These are phyloP conservation scores for Lepidium aucheri DNA, from an alignment of 345 rosid genomes.

Conservation along the genomic window DNA sequence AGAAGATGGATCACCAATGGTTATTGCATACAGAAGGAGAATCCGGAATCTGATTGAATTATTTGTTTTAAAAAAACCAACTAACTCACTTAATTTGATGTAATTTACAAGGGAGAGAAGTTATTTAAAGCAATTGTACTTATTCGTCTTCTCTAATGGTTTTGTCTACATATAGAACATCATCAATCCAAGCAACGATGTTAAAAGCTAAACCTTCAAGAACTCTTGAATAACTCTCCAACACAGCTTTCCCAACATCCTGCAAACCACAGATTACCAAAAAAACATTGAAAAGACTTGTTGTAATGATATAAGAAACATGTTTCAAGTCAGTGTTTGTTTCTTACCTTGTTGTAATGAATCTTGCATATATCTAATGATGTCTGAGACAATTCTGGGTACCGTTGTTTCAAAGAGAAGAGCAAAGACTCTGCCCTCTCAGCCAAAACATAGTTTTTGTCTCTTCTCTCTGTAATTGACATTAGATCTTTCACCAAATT, in stretches of 20 bases:
- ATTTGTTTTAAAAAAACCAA: no score
- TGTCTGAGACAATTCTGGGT: constrained; percentile 82
- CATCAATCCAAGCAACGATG: constrained; percentile 82
- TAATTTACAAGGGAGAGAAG: background rate
- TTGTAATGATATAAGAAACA: background rate
- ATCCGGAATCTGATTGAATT: no score
- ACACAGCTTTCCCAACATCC: constrained; percentile 87
- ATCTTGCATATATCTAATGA: constrained; percentile 91
- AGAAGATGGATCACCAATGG: background rate
- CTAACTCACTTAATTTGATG: background rate
- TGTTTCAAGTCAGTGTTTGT: background rate
- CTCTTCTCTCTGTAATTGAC: constrained; percentile 48
- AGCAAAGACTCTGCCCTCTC: constrained; percentile 78
- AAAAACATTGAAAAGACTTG: background rate
- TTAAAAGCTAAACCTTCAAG: constrained; percentile 93
- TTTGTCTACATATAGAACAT: constrained; percentile 66
- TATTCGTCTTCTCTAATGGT: constrained; percentile 29
- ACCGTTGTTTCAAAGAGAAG: constrained; percentile 72
- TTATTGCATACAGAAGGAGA: background rate
- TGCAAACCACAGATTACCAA: constrained; percentile 20
- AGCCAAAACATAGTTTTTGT: constrained; percentile 70
- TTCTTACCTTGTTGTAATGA: constrained; percentile 57
- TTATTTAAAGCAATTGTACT: background rate
- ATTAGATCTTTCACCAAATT: constrained; percentile 66
- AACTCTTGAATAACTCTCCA: constrained; percentile 95